phyloP scores from a whole-genome alignment of 257 asterid genomes.

The Fraxinus quadrangulata region DNA sequence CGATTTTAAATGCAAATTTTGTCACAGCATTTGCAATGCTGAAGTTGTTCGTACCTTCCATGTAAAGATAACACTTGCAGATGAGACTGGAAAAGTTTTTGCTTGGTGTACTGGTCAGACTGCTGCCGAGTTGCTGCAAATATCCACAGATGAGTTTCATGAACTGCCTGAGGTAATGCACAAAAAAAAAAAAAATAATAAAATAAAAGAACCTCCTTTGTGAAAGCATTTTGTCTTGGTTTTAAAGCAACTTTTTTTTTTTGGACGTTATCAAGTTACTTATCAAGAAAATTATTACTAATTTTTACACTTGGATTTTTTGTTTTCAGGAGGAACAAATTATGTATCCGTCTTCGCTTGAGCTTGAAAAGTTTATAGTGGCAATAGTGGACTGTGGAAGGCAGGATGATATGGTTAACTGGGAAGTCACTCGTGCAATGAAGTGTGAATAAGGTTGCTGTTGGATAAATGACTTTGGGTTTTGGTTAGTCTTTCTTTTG shows the following conservation, averaged over 20 bases:
- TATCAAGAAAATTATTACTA: background rate
- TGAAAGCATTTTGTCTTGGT: too few species aligned
- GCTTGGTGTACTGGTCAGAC: conserved; percentile 90
- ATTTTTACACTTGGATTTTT: conserved; percentile 1
- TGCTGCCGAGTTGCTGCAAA: conserved; percentile 89
- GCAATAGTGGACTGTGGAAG: conserved; percentile 60
- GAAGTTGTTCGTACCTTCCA: conserved; percentile 64
- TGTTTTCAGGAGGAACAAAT: conserved; percentile 78
- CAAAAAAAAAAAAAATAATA: background rate
- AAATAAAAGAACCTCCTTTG: background rate
- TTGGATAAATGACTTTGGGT: too few species aligned
- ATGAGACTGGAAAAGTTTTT: conserved; percentile 61
- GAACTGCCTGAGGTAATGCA: conserved; percentile 73
- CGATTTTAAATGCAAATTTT: conserved; percentile 65
- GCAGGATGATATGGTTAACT: conserved; percentile 37
- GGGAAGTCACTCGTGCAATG: conserved; percentile 85
- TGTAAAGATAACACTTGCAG: conserved; percentile 66
- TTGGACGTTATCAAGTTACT: too few species aligned
- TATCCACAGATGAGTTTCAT: conserved; percentile 73
- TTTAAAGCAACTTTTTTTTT: too few species aligned
- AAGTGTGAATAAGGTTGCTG: conserved; percentile 37
- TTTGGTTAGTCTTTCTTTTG: too few species aligned
- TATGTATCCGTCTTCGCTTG: conserved; percentile 77
- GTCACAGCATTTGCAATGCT: conserved; percentile 47
- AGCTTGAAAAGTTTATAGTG: conserved; percentile 66